These are phyloP conservation scores for Aspergillus candidus DNA, from an alignment of 2,329 filamentous ascomycete genomes.

Conservation along the genomic window DNA sequence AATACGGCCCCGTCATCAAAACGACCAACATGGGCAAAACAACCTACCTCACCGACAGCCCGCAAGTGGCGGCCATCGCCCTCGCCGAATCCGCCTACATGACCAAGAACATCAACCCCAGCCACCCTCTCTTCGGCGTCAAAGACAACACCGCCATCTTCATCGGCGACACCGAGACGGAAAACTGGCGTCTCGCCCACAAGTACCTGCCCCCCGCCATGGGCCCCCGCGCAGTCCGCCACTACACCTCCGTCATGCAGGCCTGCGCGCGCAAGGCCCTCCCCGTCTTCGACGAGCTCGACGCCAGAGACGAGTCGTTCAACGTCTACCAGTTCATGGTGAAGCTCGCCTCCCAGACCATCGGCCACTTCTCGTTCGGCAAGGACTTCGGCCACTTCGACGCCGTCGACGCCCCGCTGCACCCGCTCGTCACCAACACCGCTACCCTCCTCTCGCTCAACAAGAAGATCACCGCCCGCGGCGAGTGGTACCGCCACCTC, in stretches of 20 bases:
- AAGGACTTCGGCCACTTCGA: conserved; percentile 41
- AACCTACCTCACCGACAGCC: conserved; percentile 47
- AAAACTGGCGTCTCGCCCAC: conserved; percentile 40
- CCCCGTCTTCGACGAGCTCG: conserved; percentile 43
- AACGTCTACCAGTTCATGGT: conserved; percentile 46
- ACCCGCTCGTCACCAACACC: conserved; percentile 47
- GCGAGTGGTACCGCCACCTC: conserved; percentile 49
- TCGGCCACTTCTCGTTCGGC: conserved; percentile 38
- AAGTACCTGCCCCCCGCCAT: conserved; percentile 57
- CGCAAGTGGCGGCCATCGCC: conserved; percentile 40
- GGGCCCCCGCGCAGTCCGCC: conserved; percentile 52
- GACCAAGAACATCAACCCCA: conserved; percentile 42
- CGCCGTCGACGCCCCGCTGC: conserved; percentile 39
- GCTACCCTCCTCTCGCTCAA: conserved; percentile 49
- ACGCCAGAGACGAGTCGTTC: conserved; percentile 37
- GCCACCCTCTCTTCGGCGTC: conserved; percentile 19
- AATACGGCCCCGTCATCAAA: conserved; percentile 46
- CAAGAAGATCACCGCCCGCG: conserved; percentile 50
- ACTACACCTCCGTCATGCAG: conserved; percentile 55
- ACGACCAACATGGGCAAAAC: conserved; percentile 48
- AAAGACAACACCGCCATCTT: conserved; percentile 21
- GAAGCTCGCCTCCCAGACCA: conserved; percentile 37
- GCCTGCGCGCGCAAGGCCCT: conserved; percentile 45
- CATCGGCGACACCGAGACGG: conserved; percentile 20
- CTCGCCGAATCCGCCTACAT: conserved; percentile 47